phyloP scores from a whole-genome alignment of 129 eudicot species.

The Flaveria robusta region DNA sequence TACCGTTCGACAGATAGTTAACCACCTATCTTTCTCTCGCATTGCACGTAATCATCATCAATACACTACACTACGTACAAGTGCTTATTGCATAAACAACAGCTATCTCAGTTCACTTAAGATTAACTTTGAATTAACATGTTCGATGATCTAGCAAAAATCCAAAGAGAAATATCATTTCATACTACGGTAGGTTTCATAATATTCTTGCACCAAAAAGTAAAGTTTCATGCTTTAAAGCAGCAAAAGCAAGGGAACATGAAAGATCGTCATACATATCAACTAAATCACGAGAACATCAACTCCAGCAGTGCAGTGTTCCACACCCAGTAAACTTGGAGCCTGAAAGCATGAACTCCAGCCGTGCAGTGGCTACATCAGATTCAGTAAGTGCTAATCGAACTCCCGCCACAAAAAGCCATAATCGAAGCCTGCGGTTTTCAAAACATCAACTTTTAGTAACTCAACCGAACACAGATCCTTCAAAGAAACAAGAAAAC shows the following conservation, averaged over 20 bases:
- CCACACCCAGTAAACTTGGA: no score
- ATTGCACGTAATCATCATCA: no score
- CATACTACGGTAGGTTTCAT: neutral
- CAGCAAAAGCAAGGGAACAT: neutral
- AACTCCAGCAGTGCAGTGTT: neutral
- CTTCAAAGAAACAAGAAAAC: neutral
- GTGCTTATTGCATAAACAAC: no score
- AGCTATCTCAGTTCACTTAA: no score
- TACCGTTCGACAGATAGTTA: no score
- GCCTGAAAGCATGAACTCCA: neutral
- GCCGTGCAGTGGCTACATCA: neutral
- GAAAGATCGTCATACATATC: neutral
- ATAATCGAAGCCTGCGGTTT: conserved; percentile 11
- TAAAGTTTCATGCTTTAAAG: neutral
- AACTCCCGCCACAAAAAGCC: neutral
- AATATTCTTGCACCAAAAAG: neutral
- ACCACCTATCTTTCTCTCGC: no score
- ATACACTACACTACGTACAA: no score
- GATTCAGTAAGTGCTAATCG: neutral
- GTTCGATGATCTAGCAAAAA: no score
- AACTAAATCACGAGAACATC: neutral
- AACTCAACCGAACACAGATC: neutral
- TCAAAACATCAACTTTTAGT: neutral
- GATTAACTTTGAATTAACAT: no score
- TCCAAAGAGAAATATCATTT: neutral